Evolutionary conservation across 495 filamentous ascomycete species (phyloP).

Genomic region (Ascobolus immersus): DNA sequence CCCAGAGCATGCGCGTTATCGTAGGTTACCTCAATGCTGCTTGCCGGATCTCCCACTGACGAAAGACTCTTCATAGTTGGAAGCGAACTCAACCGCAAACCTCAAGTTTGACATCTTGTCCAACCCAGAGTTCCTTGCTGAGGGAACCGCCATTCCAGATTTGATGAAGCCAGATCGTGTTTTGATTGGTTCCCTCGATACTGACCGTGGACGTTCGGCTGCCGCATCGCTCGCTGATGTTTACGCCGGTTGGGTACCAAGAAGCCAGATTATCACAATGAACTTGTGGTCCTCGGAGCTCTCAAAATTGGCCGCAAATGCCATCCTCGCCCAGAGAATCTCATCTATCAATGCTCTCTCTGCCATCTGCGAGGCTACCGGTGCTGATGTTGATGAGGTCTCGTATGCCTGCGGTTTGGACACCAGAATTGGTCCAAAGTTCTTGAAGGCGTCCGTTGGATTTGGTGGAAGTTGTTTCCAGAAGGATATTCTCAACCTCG

Average conservation of each 20-base stretch:
- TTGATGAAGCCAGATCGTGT: constrained; percentile 50
- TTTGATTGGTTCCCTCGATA: constrained; percentile 44
- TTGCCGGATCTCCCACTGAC: not conserved
- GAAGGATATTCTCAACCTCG: constrained; percentile 55
- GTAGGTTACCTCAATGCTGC: constrained; percentile 18
- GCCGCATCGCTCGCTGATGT: constrained; percentile 35
- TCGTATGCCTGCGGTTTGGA: constrained; percentile 44
- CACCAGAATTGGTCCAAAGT: constrained; percentile 40
- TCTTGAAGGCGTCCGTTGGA: constrained; percentile 52
- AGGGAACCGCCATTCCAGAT: constrained; percentile 49
- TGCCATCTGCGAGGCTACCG: constrained; percentile 54
- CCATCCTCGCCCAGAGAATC: constrained; percentile 60
- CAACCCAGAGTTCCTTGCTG: constrained; percentile 64
- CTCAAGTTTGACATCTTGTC: constrained; percentile 51
- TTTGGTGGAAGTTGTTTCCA: constrained; percentile 69
- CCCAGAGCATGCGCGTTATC: constrained; percentile 40
- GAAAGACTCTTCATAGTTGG: constrained; percentile 16
- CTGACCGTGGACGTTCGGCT: constrained; percentile 30
- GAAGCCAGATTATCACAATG: constrained; percentile 37
- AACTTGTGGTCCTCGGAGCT: constrained; percentile 64
- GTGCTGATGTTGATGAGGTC: constrained; percentile 51
- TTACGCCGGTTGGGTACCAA: constrained; percentile 48
- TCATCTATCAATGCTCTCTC: constrained; percentile 62
- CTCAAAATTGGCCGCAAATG: constrained; percentile 55
- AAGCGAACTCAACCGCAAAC: constrained; percentile 28